Base-by-base conservation (phyloP, 2,329 filamentous ascomycete genomes). In the Xylaria sp. region DNA sequence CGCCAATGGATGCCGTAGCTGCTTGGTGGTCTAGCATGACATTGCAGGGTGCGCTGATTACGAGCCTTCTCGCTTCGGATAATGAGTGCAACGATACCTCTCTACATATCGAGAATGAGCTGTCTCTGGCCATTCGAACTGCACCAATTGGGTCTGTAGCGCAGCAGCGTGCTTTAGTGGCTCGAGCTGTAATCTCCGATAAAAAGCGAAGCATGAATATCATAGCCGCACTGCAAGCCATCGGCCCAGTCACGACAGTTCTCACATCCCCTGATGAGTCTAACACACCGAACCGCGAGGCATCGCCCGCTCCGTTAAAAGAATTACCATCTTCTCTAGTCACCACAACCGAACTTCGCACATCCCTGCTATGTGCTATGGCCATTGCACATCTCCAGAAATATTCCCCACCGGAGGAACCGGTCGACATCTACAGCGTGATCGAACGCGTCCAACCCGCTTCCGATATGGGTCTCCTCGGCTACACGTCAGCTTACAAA, bases 1-100 rank as follows among this genome's bases (percentile, higher is more conserved):
- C 93, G 19, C 93, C 94, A 0, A 87, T 98, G 72, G 95, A 98
- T 79, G 94, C 93, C 12, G 88, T 98, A 60, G 93, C 94, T 6
- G 93, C 94, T 1, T 98, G 94, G 94, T 96, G 90, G 83, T 97
- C 94, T 0, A 93, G 89, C 71, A 85, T 91, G 64, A 84, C 88
- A 12, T 82, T 97, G 45, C 92, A 94, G 74, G 86, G 87, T 65
- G 89, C 89, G 2, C 85, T 98, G 32, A 83, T 89, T 12, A 83
- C 84, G 17, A 90, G 87, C 42, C 84, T 97, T 39, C 85, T 87
- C 50, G 81, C 82, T 14, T 79, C 84, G 36, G 85, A 86, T 67
- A 83, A 85, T 11, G 81, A 82, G 19, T 81, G 77, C n/a, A 78
- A 79, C 62, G 77, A 79, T 36, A 79, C 78, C 45, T 81, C 83